Conservation (phyloP, 1,139 yeast species). For the Saccharomyces hybrid region DNA sequence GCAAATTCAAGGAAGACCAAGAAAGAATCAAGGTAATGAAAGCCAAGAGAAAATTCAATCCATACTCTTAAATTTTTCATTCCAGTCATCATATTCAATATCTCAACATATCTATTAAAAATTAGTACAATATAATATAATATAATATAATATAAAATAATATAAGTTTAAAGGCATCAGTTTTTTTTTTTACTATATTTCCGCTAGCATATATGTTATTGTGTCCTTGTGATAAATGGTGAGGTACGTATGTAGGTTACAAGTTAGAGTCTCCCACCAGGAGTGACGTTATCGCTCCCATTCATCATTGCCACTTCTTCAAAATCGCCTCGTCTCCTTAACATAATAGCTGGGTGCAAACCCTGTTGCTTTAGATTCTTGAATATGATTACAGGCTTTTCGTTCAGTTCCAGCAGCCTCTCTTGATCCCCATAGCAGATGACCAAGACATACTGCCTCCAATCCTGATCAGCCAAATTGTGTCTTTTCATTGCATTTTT, state of each 20-base stretch:
- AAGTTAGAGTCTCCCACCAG: conserved; percentile 27
- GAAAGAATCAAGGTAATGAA: conserved; percentile 71
- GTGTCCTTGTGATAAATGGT: background rate
- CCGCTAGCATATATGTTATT: background rate
- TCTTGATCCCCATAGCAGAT: conserved; percentile 90
- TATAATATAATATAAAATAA: background rate
- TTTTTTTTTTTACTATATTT: background rate
- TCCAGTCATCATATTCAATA: background rate
- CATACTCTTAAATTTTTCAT: conserved; percentile 43
- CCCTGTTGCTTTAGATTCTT: conserved; percentile 84
- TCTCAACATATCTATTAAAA: background rate
- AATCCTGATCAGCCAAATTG: conserved; percentile 68
- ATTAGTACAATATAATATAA: background rate
- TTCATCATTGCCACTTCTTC: conserved; percentile 25
- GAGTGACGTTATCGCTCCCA: conserved; percentile 16
- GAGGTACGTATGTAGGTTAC: background rate
- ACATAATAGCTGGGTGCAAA: conserved; percentile 86
- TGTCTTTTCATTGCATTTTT: conserved; percentile 88
- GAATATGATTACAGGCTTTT: conserved; percentile 82
- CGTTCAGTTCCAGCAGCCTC: conserved; percentile 72
- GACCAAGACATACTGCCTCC: conserved; percentile 83
- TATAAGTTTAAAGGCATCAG: conserved; percentile 1
- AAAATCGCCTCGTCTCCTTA: conserved; percentile 65
- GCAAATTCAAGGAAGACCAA: conserved; percentile 84
- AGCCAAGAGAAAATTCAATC: conserved; percentile 76